Evolutionary conservation across 169 alveolate species (phyloP).

Genomic region (Eimeria necatrix): DNA sequence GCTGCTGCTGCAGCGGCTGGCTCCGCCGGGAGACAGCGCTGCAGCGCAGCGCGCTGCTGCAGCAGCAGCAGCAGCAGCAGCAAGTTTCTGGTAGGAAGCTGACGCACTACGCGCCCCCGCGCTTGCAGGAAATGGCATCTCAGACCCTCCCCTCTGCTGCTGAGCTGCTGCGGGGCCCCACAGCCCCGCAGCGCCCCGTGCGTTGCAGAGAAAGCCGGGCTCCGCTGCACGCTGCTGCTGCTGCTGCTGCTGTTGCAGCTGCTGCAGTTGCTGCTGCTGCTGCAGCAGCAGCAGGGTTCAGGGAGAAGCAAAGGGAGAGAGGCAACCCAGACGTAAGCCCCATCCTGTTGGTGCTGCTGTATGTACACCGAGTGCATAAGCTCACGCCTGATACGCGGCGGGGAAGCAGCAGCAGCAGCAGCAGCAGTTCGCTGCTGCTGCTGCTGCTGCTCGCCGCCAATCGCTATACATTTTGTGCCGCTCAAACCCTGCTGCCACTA

Average conservation of each 20-base stretch:
- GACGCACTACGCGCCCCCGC: slow-evolving; percentile 30
- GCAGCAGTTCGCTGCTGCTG: too few relatives aligned
- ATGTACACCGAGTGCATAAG: not conserved
- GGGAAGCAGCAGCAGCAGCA: too few relatives aligned
- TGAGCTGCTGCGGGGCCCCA: not conserved
- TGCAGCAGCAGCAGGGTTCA: too few relatives aligned
- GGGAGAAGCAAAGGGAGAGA: too few relatives aligned
- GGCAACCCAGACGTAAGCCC: slow-evolving; percentile 69
- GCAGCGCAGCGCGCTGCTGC: not conserved
- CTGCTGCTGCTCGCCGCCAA: too few relatives aligned
- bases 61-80: not conserved
- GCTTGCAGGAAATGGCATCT: slow-evolving; percentile 33
- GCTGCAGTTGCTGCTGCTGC: not conserved
- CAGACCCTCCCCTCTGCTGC: slow-evolving; percentile 65
- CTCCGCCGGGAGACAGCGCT: too few relatives aligned
- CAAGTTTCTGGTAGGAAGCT: slow-evolving; percentile 7
- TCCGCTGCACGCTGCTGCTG: slow-evolving; percentile 26
- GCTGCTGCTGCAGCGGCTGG: not conserved
- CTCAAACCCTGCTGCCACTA: not conserved
- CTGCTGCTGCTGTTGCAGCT: too few relatives aligned
- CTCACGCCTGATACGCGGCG: slow-evolving; percentile 61
- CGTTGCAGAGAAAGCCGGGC: slow-evolving; percentile 48
- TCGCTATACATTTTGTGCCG: not conserved
- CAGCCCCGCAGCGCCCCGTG: not conserved
- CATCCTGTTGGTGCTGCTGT: slow-evolving; percentile 14